A percentile compares a stretch with the other conserved stretches of the same genome.
These are phyloP conservation scores for Hypoxylon sp. DNA, from an alignment of 2,329 filamentous ascomycete species.

Conservation along the genomic window DNA sequence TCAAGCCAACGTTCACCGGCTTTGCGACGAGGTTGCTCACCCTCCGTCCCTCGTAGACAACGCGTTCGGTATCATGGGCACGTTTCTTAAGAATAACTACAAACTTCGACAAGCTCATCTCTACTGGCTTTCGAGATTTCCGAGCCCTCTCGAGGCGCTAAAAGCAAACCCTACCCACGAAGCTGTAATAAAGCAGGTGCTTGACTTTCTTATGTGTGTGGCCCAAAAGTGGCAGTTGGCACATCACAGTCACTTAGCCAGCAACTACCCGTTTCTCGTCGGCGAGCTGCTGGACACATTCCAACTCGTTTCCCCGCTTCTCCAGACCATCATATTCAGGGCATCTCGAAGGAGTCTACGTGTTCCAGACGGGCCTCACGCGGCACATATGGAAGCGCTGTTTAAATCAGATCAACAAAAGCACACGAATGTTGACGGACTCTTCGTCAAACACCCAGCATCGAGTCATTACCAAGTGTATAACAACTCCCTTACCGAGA, in stretches of 20 bases:
- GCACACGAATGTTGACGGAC: slow-evolving; percentile 39
- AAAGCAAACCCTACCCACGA: slow-evolving; percentile 31
- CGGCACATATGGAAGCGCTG: slow-evolving; percentile 46
- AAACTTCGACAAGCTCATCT: slow-evolving; percentile 41
- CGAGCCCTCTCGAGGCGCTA: slow-evolving; percentile 35
- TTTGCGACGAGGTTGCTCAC: slow-evolving; percentile 45
- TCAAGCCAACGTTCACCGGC: slow-evolving; percentile 46
- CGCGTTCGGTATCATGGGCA: slow-evolving; percentile 48
- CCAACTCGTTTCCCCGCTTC: slow-evolving; percentile 55
- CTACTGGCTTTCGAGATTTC: slow-evolving; percentile 51
- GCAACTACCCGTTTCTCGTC: slow-evolving; percentile 62
- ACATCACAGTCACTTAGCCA: slow-evolving; percentile 46
- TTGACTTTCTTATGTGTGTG: slow-evolving; percentile 55
- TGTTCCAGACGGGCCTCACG: slow-evolving; percentile 46
- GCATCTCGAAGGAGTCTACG: slow-evolving; percentile 58
- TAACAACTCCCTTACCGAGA: slow-evolving; percentile 31
- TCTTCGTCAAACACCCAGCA: slow-evolving; percentile 18
- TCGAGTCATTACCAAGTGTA: slow-evolving; percentile 31
- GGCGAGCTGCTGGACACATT: slow-evolving; percentile 61
- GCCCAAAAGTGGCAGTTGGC: slow-evolving; percentile 51
- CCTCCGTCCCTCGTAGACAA: slow-evolving; percentile 41
- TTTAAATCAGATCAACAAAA: slow-evolving; percentile 49
- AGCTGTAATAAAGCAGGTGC: slow-evolving; percentile 47
- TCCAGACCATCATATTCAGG: slow-evolving; percentile 64
- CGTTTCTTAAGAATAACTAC: slow-evolving; percentile 50